Base-by-base conservation (phyloP, 225 moss, liverwort and hornwort species). In the Neckera pumila region DNA sequence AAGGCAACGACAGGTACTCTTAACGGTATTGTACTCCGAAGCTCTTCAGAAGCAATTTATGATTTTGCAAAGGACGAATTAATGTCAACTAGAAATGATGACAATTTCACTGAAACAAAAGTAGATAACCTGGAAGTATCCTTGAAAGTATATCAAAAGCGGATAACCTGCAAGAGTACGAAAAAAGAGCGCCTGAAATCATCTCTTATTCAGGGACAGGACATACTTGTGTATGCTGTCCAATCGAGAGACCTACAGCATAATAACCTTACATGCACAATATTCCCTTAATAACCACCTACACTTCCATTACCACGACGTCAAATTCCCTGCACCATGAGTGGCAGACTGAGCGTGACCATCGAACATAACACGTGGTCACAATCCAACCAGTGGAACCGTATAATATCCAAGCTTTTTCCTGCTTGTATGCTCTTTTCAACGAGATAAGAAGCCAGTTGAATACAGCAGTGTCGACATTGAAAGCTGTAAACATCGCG, bases 141-240 rank as follows among this genome's bases (percentile, higher is more conserved):
- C 58, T 33, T 20, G 20, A 51, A 51, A 33, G 76, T 33, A 51
- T 13, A 53, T 76, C 57, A 74, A 36, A 77, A 77, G 63, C 26
- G 43, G 34, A 77, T 59, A 45, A 80, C 71, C 74, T 75, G 76
- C 76, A 79, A n/a, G 45, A 80, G 63, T 47, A 43, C 60, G 49
- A 83, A 57, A 86, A 81, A 79, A 76, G 57, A 25, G 54, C 34
- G 56, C 86, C 75, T 84, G 82, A 84, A 87, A 90, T 81, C 87
- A 87, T 71, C 92, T 92, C 88, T 89, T 92, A 92, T 92, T 92
- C 89, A 75, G 87, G 85, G 89, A 90, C 92, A 89, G 77, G 63
- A 85, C 90, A 92, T 92, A 92, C 90, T 92, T 92, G 77, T 85
- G 92, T 92, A 90, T 85, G 92, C 72, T 82, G 85, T 87, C 92